A percentile compares a stretch with the other conserved stretches of the same genome.
phyloP scores from a whole-genome alignment of 805 yeast genomes.

The Saccharomycopsis schoenii region DNA sequence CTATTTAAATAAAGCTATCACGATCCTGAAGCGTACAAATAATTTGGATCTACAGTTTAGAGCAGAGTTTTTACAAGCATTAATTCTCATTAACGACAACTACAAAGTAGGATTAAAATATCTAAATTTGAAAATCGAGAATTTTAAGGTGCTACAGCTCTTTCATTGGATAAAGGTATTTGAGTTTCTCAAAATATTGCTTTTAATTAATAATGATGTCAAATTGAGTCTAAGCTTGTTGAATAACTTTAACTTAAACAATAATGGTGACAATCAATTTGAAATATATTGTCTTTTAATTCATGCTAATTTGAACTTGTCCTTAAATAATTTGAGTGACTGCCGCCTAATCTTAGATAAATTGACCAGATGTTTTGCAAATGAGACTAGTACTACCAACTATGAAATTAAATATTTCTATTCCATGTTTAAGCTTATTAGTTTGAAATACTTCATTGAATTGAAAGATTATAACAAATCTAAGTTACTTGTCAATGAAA shows the following conservation, averaged over 20 bases:
- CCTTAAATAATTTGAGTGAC: neutral
- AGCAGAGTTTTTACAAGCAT: slow-evolving; percentile 14
- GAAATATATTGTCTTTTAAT: slow-evolving; percentile 3
- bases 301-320: slow-evolving; percentile 11
- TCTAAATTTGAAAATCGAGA: slow-evolving; percentile 10
- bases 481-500: slow-evolving; percentile 3
- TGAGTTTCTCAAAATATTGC: slow-evolving; percentile 8
- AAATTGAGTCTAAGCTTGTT: neutral
- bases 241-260: slow-evolving; percentile 3
- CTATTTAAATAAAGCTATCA: slow-evolving; percentile 16
- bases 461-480: slow-evolving; percentile 1
- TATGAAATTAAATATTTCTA: neutral
- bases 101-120: slow-evolving; percentile 10
- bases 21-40: slow-evolving; percentile 7
- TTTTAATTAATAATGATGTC: neutral
- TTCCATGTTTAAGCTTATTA: slow-evolving; percentile 11
- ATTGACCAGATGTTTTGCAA: neutral
- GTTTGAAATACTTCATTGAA: slow-evolving; percentile 3
- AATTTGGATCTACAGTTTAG: slow-evolving; percentile 9
- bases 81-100: slow-evolving; percentile 5
- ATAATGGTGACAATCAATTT: neutral
- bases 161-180: slow-evolving; percentile 13
- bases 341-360: neutral
- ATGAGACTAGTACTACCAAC: neutral
- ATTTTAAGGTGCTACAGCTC: slow-evolving; percentile 9